These are phyloP conservation scores for Tetraselmis striata DNA, from an alignment of 139 green algal species.

Conservation along the genomic window DNA sequence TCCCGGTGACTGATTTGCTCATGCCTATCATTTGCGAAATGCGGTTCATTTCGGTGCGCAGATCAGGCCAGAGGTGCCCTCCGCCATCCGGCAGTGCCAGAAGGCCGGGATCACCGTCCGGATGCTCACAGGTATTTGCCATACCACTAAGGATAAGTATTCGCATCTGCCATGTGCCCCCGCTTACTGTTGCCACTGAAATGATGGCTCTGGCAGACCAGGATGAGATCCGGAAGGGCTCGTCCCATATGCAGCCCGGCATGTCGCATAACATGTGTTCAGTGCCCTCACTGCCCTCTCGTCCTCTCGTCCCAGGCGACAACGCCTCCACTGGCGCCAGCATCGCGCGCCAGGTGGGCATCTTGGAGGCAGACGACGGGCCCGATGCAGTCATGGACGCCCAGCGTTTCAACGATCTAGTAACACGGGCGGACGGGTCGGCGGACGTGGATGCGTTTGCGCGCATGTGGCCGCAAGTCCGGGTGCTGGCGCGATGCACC, in stretches of 20 bases:
- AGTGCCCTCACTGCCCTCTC: neutral
- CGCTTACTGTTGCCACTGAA: constrained; percentile 23
- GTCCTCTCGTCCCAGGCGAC: constrained; percentile 53
- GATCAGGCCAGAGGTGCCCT: constrained; percentile 60
- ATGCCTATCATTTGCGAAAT: too few relatives aligned
- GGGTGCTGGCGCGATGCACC: constrained; percentile 85
- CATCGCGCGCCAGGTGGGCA: constrained; percentile 81
- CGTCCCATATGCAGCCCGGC: too few relatives aligned
- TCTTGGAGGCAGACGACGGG: constrained; percentile 44
- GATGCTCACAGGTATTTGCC: constrained; percentile 95
- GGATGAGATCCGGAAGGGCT: constrained; percentile 45
- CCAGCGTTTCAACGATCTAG: constrained; percentile 42
- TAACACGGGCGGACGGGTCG: constrained; percentile 49
- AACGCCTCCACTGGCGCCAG: constrained; percentile 77
- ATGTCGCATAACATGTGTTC: too few relatives aligned
- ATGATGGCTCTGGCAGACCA: too few relatives aligned
- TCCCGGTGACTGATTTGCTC: too few relatives aligned
- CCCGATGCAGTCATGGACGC: constrained; percentile 52
- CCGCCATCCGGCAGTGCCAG: constrained; percentile 72
- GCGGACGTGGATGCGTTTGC: constrained; percentile 44
- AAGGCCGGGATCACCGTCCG: constrained; percentile 82
- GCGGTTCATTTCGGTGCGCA: too few relatives aligned
- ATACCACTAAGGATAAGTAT: too few relatives aligned
- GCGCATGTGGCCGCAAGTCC: constrained; percentile 59
- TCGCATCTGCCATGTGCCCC: constrained; percentile 30